Base-by-base conservation (phyloP, 495 filamentous ascomycete species). In the Penicillium cataractarum region DNA sequence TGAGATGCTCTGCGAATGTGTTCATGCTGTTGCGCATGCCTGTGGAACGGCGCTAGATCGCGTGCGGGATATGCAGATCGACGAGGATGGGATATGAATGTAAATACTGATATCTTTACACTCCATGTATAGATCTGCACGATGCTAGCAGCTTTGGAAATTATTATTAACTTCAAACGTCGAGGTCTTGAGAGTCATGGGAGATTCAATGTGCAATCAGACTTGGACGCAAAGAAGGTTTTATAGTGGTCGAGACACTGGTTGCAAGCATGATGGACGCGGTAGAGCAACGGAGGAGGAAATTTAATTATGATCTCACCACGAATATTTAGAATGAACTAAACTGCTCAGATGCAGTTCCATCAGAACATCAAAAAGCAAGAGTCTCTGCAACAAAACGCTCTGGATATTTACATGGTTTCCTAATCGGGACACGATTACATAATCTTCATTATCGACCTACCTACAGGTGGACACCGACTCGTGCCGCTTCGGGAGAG, bases 401-500 rank as follows among this genome's bases (percentile, higher is more conserved):
- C 8, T n/a, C n/a, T 9, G 29, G n/a, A 35, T 44, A 56, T 44
- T 50, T 50, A 48, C 59, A 42, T 27, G 8, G 24, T 48, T 59
- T 55, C 60, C 60, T 49, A 5, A 57, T 64, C 53, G 22, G 60
- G 53, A 59, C 24, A 12, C 3, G 59, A 42, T 70, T 70, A 70
- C 62, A 44, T 70, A 67, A 69, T 19, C 61, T 35, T 29, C 17
- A 4, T 40, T 46, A 51, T 39, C 48, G 29, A 55, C 29, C 52
- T 10, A 22, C n/a, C 21, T 37, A 6, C 13, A 15, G 29, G 49
- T 54, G 51, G 21, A 22, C 60, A 60, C 17, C 58, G 27, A 63
- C 55, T 63, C 57, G 60, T 71, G 68, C 74, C 69, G 56, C 62
- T 74, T 76, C 53, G 67, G 75, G 74, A 74, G 65, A 68, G 62